These are phyloP conservation scores for Aspergillus cavernicola DNA, from an alignment of 495 filamentous ascomycete species.

Conservation along the genomic window DNA sequence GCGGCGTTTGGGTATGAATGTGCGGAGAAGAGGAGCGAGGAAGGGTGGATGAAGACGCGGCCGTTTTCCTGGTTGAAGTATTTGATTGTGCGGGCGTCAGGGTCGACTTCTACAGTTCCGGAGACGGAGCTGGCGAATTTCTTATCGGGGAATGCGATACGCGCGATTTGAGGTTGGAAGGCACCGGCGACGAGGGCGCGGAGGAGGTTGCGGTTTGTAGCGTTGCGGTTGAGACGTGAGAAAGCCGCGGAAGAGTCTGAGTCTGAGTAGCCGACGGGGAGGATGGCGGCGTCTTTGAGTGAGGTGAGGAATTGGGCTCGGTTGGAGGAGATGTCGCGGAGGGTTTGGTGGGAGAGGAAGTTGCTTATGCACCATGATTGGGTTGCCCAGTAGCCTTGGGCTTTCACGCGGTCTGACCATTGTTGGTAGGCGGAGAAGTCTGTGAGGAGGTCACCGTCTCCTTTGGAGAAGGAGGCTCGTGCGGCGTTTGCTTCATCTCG, in stretches of 20 bases:
- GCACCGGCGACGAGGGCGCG: conserved; percentile 86
- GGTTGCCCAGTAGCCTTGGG: conserved; percentile 55
- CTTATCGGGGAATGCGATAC: conserved; percentile 90
- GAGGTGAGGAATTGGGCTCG: conserved; percentile 80
- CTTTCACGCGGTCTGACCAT: conserved; percentile 63
- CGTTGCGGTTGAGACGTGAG: conserved; percentile 46
- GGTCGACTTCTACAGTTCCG: conserved; percentile 87
- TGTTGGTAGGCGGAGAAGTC: conserved; percentile 80
- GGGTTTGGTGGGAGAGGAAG: conserved; percentile 77
- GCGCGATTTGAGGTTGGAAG: conserved; percentile 86
- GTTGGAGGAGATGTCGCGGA: conserved; percentile 84
- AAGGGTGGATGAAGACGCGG: conserved; percentile 88
- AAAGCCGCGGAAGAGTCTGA: conserved; percentile 8
- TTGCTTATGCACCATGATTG: conserved; percentile 82
- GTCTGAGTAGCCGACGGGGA: conserved; percentile 49
- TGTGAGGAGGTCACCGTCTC: conserved; percentile 82
- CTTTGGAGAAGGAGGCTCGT: conserved; percentile 63
- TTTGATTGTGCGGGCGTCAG: conserved; percentile 85
- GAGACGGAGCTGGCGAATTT: conserved; percentile 82
- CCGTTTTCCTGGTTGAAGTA: conserved; percentile 86
- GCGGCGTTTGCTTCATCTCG: conserved; percentile 80
- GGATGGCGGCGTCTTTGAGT: conserved; percentile 79
- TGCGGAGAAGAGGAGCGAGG: conserved; percentile 77
- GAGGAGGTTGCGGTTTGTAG: conserved; percentile 58
- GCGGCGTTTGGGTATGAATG: conserved; percentile 67